phyloP scores from a whole-genome alignment of 257 asterid species.

The Solanum neorickii region DNA sequence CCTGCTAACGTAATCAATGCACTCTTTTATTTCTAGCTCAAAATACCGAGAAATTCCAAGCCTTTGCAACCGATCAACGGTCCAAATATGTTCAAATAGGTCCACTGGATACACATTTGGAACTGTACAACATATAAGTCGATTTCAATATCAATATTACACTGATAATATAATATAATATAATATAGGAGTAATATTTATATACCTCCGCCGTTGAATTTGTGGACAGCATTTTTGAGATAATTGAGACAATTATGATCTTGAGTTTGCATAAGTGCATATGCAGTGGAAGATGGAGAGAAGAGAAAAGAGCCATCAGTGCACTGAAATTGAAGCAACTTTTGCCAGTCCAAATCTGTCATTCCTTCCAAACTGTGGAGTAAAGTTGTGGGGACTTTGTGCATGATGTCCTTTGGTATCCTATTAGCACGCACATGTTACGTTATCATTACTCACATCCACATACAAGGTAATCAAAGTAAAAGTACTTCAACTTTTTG shows the following conservation, averaged over 20 bases:
- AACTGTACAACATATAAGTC: slow-evolving; percentile 15
- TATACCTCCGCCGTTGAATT: slow-evolving; percentile 81
- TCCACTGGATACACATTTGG: slow-evolving; percentile 95
- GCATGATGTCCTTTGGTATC: slow-evolving; percentile 68
- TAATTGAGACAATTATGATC: slow-evolving; percentile 59
- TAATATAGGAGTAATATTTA: too few relatives aligned
- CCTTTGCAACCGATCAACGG: slow-evolving; percentile 59
- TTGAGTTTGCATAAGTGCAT: slow-evolving; percentile 64
- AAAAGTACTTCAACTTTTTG: neutral
- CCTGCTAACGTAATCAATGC: slow-evolving; percentile 55
- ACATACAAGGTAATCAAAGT: neutral
- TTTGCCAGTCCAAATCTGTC: slow-evolving; percentile 60
- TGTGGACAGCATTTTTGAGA: slow-evolving; percentile 27
- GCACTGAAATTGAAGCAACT: slow-evolving; percentile 46
- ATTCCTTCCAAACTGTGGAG: slow-evolving; percentile 91
- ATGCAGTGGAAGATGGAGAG: slow-evolving; percentile 92
- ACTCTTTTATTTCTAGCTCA: slow-evolving; percentile 41
- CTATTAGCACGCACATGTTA: slow-evolving; percentile 22
- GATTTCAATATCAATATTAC: neutral
- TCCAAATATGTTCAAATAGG: slow-evolving; percentile 85
- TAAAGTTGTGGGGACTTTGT: slow-evolving; percentile 69
- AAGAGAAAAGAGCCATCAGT: slow-evolving; percentile 80
- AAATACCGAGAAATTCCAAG: slow-evolving; percentile 73
- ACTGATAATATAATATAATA: neutral
- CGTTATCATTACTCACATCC: slow-evolving; percentile 6